These are phyloP conservation scores for Mycena epipterygia DNA, from an alignment of 768 basidiomycete genomes.

Conservation along the genomic window DNA sequence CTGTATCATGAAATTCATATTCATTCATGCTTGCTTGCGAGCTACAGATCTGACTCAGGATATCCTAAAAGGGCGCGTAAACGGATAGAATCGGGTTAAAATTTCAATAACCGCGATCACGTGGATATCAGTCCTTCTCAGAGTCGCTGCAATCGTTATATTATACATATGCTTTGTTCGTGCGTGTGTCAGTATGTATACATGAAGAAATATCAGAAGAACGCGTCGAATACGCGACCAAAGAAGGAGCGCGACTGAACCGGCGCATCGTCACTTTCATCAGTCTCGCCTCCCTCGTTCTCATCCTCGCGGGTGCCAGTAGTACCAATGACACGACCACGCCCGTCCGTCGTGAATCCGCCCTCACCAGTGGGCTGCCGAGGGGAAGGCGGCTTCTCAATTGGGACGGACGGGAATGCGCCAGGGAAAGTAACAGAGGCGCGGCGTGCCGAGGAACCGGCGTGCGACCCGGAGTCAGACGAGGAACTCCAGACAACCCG, in stretches of 20 bases:
- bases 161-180: constrained; percentile 16
- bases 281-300: constrained; percentile 20
- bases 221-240: constrained; percentile 42
- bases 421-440: constrained; percentile 12
- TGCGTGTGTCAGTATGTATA: constrained; percentile 8
- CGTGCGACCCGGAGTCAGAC: constrained; percentile 22
- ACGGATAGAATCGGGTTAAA: too few species aligned
- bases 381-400: constrained; percentile 26
- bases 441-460: constrained; percentile 16
- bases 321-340: constrained; percentile 36
- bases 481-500: constrained; percentile 65
- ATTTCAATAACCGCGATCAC: too few species aligned
- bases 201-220: constrained; percentile 31
- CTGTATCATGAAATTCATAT: too few species aligned
- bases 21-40: too few species aligned
- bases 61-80: too few species aligned
- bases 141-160: not conserved
- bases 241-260: constrained; percentile 39
- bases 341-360: constrained; percentile 33
- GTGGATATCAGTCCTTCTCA: too few species aligned
- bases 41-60: too few species aligned
- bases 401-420: constrained; percentile 15
- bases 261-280: constrained; percentile 15
- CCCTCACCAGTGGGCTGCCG: constrained; percentile 16
- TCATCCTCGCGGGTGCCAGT: constrained; percentile 5